Evolutionary conservation across 306 rosid genomes (phyloP), one percentile per base, ranked within the genome.

Genomic region (Vigna unguiculata): DNA sequence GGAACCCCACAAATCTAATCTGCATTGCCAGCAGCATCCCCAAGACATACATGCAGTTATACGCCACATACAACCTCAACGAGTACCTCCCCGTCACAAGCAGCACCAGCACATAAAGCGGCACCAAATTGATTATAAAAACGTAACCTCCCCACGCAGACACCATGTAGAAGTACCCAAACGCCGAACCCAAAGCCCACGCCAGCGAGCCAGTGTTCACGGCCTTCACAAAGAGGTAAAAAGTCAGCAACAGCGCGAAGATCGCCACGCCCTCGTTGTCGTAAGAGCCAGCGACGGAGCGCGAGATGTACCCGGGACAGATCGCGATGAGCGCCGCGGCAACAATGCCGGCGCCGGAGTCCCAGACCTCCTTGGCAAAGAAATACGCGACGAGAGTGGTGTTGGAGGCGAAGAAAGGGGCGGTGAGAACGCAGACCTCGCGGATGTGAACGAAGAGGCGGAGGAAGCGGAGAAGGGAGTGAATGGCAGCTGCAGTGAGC

Each of bases 131-230:
- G 57, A 92, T 95, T 0, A 92, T 92, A 36, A 96, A 96, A 13
- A 96, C 97, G 40, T 96, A 96, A 68, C 99, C 99, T 69, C 99
- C 99, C 99, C 99, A 96, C 2, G 99, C 99, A 0, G 99, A 96
- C 74, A 96, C 99, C 99, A 96, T 96, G 53, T 96, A 96, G 24
- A 96, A 96, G 70, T 96, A 96, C 9, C 97, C 99, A 59, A 96
- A 96, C 36, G 99, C 99, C 12, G 99, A 91, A 9, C 81, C 98
- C 77, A 92, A 32, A 1, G 99, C 66, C 99, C 99, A 96, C n/a
- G 99, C 90, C 5, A 96, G 83, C 2, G 97, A 91, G 7, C 99
- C 99, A 0, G 98, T 92, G 40, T 96, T 92, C 54, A 96, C 99
- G 0, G 99, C 99, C 87, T 91, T 96, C 34, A 96, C 98, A 58